These are phyloP conservation scores for Boletus smithii DNA, from an alignment of 1,284 basidiomycete species.

Conservation along the genomic window DNA sequence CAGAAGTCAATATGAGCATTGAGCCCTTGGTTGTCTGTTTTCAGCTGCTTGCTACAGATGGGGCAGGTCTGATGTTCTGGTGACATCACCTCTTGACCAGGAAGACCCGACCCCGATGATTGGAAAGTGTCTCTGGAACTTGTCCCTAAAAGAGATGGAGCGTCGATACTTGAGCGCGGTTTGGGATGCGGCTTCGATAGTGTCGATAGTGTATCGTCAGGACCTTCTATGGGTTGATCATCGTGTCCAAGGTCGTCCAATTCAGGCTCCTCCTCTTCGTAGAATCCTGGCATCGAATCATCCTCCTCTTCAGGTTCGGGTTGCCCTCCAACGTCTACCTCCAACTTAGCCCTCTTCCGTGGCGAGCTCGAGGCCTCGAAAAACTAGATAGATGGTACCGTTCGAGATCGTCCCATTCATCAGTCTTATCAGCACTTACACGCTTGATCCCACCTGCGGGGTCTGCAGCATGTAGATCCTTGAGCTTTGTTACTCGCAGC, in stretches of 20 bases:
- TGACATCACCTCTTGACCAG: background rate
- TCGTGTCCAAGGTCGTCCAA: conserved; percentile 17
- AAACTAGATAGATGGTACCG: conserved; percentile 43
- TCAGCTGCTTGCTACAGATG: conserved; percentile 54
- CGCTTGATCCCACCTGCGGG: conserved; percentile 57
- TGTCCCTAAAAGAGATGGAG: background rate
- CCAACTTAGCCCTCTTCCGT: conserved; percentile 42
- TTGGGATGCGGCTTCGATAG: conserved; percentile 14
- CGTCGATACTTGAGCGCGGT: conserved; percentile 8
- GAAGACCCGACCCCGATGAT: too few species aligned
- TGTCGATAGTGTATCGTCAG: conserved; percentile 3
- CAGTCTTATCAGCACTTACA: conserved; percentile 39
- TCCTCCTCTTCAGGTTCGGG: conserved; percentile 34
- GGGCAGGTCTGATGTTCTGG: conserved; percentile 48
- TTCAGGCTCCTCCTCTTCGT: conserved; percentile 43
- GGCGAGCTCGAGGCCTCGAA: conserved; percentile 43
- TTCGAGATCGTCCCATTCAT: background rate
- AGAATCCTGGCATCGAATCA: conserved; percentile 52
- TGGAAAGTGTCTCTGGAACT: too few species aligned
- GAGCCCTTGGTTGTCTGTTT: conserved; percentile 61
- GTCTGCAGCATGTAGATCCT: conserved; percentile 61
- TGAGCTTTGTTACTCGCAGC: conserved; percentile 78
- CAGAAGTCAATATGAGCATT: conserved; percentile 79
- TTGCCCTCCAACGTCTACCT: conserved; percentile 11
- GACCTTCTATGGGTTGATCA: conserved; percentile 21